Percentiles rank a stretch among this genome's conserved stretches.
Evolutionary conservation across 2,329 filamentous ascomycete genomes (phyloP).

Genomic region (Colletotrichum acutatum): DNA sequence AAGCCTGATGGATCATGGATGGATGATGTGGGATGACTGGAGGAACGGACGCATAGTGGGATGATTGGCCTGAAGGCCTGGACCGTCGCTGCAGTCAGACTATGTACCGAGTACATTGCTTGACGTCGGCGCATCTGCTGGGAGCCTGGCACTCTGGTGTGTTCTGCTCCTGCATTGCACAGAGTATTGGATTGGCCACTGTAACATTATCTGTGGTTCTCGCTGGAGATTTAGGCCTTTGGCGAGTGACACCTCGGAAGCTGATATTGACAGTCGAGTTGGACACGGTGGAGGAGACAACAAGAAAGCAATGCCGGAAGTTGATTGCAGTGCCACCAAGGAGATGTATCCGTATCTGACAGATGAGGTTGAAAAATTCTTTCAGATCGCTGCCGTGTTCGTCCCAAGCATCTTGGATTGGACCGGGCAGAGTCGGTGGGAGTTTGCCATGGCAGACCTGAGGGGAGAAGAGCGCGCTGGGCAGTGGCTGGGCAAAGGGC

Average conservation of each 20-base stretch:
- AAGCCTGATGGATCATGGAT: not conserved
- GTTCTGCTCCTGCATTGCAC: not conserved
- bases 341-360: not conserved
- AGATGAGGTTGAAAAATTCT: not conserved
- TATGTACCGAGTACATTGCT: not conserved
- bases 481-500: slow-evolving; percentile 25
- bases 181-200: not conserved
- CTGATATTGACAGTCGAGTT: not conserved
- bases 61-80: slow-evolving; percentile 14
- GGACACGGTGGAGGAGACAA: not conserved
- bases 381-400: not conserved
- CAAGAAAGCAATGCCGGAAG: not conserved
- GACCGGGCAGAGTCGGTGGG: slow-evolving; percentile 18
- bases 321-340: slow-evolving; percentile 27
- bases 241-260: not conserved
- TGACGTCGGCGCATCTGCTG: not conserved
- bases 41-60: not conserved
- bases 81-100: not conserved
- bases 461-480: not conserved
- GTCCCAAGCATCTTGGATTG: slow-evolving; percentile 3
- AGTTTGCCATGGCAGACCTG: not conserved
- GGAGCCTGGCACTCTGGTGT: not conserved
- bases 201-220: slow-evolving; percentile 24
- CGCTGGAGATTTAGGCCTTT: not conserved
- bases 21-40: not conserved